Conservation (phyloP, 2,329 filamentous ascomycete genomes). For the Dactylellina sp. region DNA sequence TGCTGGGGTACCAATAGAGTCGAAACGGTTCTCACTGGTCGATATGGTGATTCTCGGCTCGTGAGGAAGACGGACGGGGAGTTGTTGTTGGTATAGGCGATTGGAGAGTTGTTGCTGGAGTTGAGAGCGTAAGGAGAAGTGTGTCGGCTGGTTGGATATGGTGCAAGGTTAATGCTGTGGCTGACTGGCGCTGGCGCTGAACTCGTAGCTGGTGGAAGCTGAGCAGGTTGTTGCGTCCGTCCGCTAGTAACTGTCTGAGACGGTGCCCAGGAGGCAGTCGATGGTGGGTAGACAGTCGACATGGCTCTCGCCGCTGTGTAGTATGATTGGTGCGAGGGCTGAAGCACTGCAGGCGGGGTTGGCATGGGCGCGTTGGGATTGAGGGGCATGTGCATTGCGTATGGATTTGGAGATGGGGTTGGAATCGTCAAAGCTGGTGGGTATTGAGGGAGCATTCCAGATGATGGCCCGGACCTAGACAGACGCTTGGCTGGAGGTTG, state of each 20-base stretch:
- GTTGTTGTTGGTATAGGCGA: constrained; percentile 68
- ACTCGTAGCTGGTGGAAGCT: constrained; percentile 61
- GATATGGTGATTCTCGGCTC: constrained; percentile 90
- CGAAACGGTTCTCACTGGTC: constrained; percentile 87
- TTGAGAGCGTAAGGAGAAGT: constrained; percentile 59
- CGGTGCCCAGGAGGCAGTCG: constrained; percentile 68
- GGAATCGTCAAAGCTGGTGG: constrained; percentile 68
- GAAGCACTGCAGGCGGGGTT: constrained; percentile 57
- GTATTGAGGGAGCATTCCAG: constrained; percentile 64
- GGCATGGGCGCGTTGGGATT: constrained; percentile 66
- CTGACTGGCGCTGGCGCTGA: constrained; percentile 60
- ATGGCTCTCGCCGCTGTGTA: constrained; percentile 76
- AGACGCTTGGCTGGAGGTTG: constrained; percentile 70
- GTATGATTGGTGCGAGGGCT: constrained; percentile 38
- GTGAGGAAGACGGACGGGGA: constrained; percentile 90
- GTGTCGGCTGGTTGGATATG: constrained; percentile 57
- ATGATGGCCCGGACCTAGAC: constrained; percentile 61
- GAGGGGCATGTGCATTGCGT: constrained; percentile 62
- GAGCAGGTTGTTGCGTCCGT: constrained; percentile 60
- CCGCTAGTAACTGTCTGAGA: constrained; percentile 63
- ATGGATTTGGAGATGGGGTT: constrained; percentile 67
- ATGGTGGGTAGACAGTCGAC: constrained; percentile 77
- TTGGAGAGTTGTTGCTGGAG: constrained; percentile 64
- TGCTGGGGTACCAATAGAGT: constrained; percentile 87
- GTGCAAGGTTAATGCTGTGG: constrained; percentile 41